Conservation (phyloP, 768 basidiomycete species). For the Mycena pura region DNA sequence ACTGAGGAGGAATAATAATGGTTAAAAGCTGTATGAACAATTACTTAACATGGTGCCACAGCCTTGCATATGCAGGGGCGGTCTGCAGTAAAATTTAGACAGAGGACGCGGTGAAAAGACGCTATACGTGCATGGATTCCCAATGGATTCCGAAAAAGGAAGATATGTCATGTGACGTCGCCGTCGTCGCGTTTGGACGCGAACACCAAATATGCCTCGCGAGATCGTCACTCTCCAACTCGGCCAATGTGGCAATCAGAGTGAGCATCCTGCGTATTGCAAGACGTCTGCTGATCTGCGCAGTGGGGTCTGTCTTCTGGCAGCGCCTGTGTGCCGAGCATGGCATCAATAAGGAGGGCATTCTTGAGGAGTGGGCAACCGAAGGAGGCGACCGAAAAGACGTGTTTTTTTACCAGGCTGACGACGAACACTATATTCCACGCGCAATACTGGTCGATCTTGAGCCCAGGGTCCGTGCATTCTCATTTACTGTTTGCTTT, state of each 20-base stretch:
- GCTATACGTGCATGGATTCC: no score
- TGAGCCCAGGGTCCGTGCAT: conserved; percentile 83
- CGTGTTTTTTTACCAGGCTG: conserved; percentile 99
- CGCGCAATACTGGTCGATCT: conserved; percentile 95
- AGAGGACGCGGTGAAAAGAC: no score
- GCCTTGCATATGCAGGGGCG: no score
- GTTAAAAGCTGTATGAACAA: no score
- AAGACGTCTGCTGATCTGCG: conserved; percentile 10
- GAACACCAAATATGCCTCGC: conserved; percentile 58
- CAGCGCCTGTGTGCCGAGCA: conserved; percentile 98
- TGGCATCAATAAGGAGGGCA: conserved; percentile 94
- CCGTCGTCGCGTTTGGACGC: conserved; percentile 12
- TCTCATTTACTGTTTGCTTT: neutral
- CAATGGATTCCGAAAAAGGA: no score
- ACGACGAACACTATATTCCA: conserved; percentile 99
- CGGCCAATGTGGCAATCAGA: conserved; percentile 92
- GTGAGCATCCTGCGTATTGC: conserved; percentile 59
- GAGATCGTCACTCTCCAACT: conserved; percentile 76
- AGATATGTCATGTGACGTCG: neutral
- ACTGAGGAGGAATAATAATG: no score
- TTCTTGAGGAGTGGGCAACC: conserved; percentile 95
- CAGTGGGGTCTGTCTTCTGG: conserved; percentile 99
- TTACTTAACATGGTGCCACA: no score
- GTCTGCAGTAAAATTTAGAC: no score
- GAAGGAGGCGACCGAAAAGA: conserved; percentile 97